Conservation (phyloP, 495 filamentous ascomycete species). For the Cairneyella variabilis region DNA sequence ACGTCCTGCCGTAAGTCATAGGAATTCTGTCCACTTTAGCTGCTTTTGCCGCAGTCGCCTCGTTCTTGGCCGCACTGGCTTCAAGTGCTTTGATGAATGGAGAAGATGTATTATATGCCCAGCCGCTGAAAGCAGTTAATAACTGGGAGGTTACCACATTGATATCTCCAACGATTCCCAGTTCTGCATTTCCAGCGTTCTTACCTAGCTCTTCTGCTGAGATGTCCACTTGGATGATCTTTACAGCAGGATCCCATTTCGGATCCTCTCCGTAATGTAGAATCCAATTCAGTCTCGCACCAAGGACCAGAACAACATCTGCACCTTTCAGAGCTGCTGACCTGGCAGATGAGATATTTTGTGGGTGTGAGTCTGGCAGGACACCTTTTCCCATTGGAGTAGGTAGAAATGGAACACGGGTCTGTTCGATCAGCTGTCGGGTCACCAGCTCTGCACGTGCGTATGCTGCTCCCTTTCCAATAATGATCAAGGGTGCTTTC, state of each 20-base stretch:
- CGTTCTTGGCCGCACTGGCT: conserved; percentile 37
- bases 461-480: conserved; percentile 63
- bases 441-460: conserved; percentile 49
- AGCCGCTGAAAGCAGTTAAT: conserved; percentile 32
- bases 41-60: conserved; percentile 36
- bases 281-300: conserved; percentile 63
- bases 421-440: conserved; percentile 42
- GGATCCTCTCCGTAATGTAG: conserved; percentile 57
- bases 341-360: conserved; percentile 53
- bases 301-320: conserved; percentile 57
- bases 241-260: conserved; percentile 50
- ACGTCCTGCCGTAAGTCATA: conserved; percentile 53
- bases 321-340: conserved; percentile 53
- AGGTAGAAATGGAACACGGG: conserved; percentile 56
- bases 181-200: conserved; percentile 40
- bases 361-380: conserved; percentile 50
- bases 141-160: conserved; percentile 50
- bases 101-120: conserved; percentile 40
- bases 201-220: conserved; percentile 53
- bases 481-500: conserved; percentile 50
- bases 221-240: conserved; percentile 59
- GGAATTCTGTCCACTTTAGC: conserved; percentile 36
- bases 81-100: conserved; percentile 31
- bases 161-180: conserved; percentile 53
- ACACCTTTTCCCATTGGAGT: conserved; percentile 66